A percentile compares a stretch with the other conserved stretches of the same genome.
Conservation (phyloP, 495 filamentous ascomycete species). For the Chaetomium fimeti region DNA sequence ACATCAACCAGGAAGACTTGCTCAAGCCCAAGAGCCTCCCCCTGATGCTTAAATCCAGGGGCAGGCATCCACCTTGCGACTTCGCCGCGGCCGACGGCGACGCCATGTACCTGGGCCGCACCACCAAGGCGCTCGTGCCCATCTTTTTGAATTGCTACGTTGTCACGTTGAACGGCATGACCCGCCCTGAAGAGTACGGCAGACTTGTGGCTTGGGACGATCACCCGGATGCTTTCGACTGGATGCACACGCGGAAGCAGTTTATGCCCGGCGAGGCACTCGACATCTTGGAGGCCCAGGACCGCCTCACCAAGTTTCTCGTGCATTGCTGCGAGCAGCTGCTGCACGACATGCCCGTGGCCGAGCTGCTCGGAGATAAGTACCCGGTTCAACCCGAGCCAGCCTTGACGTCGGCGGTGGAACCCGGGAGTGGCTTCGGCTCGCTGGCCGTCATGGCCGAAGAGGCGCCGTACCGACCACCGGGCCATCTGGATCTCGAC, state of each 20-base stretch:
- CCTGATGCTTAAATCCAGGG: constrained; percentile 52
- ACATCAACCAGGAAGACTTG: constrained; percentile 60
- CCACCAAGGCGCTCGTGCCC: constrained; percentile 34
- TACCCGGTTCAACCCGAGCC: constrained; percentile 36
- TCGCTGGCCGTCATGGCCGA: constrained; percentile 33
- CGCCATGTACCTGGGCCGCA: constrained; percentile 31
- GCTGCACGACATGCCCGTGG: constrained; percentile 38
- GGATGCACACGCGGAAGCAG: constrained; percentile 19
- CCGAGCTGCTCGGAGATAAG: background rate
- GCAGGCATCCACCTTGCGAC: constrained; percentile 42
- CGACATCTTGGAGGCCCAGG: constrained; percentile 48
- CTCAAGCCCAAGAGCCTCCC: constrained; percentile 41
- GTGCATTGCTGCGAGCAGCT: constrained; percentile 38
- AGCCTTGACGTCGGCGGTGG: constrained; percentile 31
- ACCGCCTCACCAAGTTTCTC: constrained; percentile 46
- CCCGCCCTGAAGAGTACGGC: constrained; percentile 44
- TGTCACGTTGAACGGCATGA: constrained; percentile 45
- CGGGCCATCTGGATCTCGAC: constrained; percentile 42
- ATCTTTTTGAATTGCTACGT: constrained; percentile 41
- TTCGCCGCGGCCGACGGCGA: constrained; percentile 46
- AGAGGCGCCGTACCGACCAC: constrained; percentile 51
- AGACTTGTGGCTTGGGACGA: constrained; percentile 45
- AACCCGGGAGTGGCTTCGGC: constrained; percentile 16
- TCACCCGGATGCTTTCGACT: constrained; percentile 14
- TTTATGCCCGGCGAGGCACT: constrained; percentile 46